These are phyloP conservation scores for Staphylotrichum longicolle DNA, from an alignment of 495 filamentous ascomycete genomes.

Conservation along the genomic window DNA sequence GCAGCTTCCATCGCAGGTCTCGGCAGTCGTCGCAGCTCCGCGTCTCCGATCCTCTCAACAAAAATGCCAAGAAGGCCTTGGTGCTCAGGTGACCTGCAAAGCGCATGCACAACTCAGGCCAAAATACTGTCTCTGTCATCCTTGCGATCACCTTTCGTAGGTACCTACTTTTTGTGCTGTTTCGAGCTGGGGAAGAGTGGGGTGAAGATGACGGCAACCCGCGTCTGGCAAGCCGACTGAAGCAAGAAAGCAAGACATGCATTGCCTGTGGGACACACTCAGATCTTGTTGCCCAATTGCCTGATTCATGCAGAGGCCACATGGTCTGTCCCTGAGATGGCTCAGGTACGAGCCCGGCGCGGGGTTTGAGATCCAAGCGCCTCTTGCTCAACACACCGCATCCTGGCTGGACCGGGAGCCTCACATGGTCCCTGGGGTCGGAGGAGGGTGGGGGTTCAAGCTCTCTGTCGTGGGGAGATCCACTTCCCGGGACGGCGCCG, in stretches of 20 bases:
- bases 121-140: not conserved
- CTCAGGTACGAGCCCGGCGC: too few species aligned
- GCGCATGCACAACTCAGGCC: not conserved
- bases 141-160: too few species aligned
- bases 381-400: too few species aligned
- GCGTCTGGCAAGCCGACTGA: slow-evolving; percentile 1
- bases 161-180: too few species aligned
- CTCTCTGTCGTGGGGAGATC: too few species aligned
- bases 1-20: not conserved
- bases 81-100: slow-evolving; percentile 14
- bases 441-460: too few species aligned
- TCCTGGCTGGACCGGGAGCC: too few species aligned
- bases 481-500: too few species aligned
- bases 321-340: too few species aligned
- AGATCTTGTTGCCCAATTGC: not conserved
- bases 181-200: not conserved
- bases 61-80: slow-evolving; percentile 11
- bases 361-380: too few species aligned
- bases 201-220: not conserved
- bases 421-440: too few species aligned
- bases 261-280: not conserved
- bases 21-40: slow-evolving; percentile 8
- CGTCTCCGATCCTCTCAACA: not conserved
- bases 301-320: not conserved
- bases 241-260: not conserved